Base-by-base conservation (phyloP, 2,329 filamentous ascomycete genomes). In the Fusarium sp. region DNA sequence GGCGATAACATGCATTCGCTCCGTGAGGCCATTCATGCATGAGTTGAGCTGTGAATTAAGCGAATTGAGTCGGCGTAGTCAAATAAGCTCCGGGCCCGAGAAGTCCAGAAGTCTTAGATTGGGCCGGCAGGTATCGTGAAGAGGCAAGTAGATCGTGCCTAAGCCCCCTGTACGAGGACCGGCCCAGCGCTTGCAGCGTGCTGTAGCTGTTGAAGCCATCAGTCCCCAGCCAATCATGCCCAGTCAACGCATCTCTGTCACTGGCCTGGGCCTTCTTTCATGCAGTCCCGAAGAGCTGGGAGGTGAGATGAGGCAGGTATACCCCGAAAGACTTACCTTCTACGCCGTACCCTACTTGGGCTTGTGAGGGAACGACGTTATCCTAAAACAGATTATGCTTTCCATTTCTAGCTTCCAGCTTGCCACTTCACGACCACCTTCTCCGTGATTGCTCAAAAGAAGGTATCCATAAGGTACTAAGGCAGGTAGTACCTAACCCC, bases 181-280 rank as follows among this genome's bases (percentile, higher is more conserved):
- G 36, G 55, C 48, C 61, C 62, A 69, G 70, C 72, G 70, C 66
- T 62, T 74, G 69, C 72, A 64, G 44, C 61, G 70, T 70, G 65
- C 77, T 78, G 75, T 77, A 75, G 68, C 60, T 70, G 69, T 22
- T 75, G 64, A 62, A 74, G 73, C 63, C 74, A 65, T 70, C 34
- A 52, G 50, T 44, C 48, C 38, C 45, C 52, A 32, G 38, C 58
- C 62, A 63, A 62, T 51, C 26, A 58, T 54, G 15, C 9, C 62
- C 63, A 64, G 68, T 55, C 58, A 61, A 44, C 56, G 58, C 57
- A 50, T 32, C n/a, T 56, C 44, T 63, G 50, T 24, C 58, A 47
- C 64, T 52, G 54, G 57, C 54, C 59, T 60, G 15, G 55, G 54
- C 55, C 56, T 50, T 55, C 52, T 55, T 34, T 26, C 36, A 60